These are phyloP conservation scores for Phytophthora agathidicida DNA, from an alignment of 352 stramenopile species.

Conservation along the genomic window DNA sequence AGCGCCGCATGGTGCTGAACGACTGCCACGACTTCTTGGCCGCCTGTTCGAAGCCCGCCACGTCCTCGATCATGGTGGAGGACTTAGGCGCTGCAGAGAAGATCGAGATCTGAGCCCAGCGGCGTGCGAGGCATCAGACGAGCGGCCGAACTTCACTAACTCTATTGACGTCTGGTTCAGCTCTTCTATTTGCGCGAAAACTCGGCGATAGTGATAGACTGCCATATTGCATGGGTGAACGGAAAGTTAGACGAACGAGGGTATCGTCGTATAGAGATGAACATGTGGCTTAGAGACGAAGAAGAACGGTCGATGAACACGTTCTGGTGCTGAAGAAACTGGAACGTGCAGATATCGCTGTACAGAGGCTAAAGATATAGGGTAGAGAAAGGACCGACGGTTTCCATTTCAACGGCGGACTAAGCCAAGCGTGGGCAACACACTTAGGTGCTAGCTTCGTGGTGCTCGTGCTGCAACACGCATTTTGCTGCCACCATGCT, in stretches of 20 bases:
- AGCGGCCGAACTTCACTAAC: not conserved
- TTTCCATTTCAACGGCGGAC: slow-evolving; percentile 15
- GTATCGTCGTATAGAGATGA: not conserved
- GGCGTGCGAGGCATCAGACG: slow-evolving; percentile 19
- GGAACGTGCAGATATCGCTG: not conserved
- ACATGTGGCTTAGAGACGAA: not conserved
- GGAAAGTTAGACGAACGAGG: not conserved
- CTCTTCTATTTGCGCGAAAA: slow-evolving; percentile 15
- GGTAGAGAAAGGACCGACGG: slow-evolving; percentile 1
- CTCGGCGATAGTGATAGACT: not conserved
- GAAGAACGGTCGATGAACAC: not conserved
- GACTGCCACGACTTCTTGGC: slow-evolving; percentile 89
- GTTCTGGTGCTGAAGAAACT: not conserved
- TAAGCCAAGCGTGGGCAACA: slow-evolving; percentile 2
- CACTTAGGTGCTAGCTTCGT: no score
- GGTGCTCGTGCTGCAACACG: no score
- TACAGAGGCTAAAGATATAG: slow-evolving; percentile 1
- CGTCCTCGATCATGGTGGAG: slow-evolving; percentile 43
- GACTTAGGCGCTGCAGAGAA: slow-evolving; percentile 5
- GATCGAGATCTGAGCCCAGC: slow-evolving; percentile 22
- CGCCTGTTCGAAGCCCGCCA: slow-evolving; percentile 64
- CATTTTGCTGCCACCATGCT: no score
- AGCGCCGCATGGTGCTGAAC: slow-evolving; percentile 88
- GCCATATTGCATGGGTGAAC: not conserved
- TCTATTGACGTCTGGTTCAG: slow-evolving; percentile 40